Base-by-base conservation (phyloP, 257 asterid genomes). In the Marsdenia floribunda region DNA sequence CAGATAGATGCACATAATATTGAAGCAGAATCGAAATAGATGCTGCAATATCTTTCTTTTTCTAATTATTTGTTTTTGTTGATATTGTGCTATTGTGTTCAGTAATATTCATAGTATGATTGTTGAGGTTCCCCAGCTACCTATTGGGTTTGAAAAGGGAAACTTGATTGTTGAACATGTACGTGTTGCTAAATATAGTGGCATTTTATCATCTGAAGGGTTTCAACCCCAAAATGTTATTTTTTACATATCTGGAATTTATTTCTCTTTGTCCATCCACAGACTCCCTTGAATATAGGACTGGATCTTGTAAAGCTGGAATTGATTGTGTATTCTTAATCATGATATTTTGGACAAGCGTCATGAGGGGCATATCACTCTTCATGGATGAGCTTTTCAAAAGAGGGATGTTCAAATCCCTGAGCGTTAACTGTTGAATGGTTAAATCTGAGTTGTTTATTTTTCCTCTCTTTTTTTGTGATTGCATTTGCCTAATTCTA, bases 81-180 rank as follows among this genome's bases (percentile, higher is more conserved):
- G 52, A 66, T 66, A 66, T 66, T 66, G 71, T 64, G 69, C 69
- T 64, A 35, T 37, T 37, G 22, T 66, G 71, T 66, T 66, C 29
- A 19, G 50, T 66, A 66, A 22, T 66, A 38, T 66, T 49, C 42
- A 38, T 66, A 66, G 18, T 66, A 38, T 38, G 71, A 66, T 66
- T 66, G 14, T 38, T 66, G 71, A 38, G 18, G 52, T 19, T 65
- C 50, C 70, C 71, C n/a, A 19, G 3, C 50, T 66, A 13, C 52
- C 71, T 64, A 10, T 66, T 38, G 29, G 29, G 46, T 7, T n/a
- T 37, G 50, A 18, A 38, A 3, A 66, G 52, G 71, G 71, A 7
- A 63, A 37, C 50, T 35, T 65, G 70, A 24, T 18, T 65, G 70
- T 18, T 64, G 33, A 38, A 66, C 52, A 10, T 40, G 13, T 3